Evolutionary conservation across 2,329 filamentous ascomycete species (phyloP).

Genomic region (Ophiostoma sp.): DNA sequence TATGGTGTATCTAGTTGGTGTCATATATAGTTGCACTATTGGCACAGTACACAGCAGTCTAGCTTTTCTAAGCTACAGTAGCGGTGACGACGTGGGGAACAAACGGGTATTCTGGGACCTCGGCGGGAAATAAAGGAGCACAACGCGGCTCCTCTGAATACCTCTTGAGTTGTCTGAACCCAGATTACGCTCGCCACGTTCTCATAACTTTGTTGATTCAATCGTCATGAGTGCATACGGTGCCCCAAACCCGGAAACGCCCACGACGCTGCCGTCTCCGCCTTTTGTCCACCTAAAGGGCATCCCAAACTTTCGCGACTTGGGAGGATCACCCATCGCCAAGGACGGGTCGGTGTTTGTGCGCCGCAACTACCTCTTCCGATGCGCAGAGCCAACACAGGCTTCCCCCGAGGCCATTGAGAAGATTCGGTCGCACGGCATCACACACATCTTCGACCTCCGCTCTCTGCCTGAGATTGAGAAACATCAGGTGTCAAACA

Average conservation of each 20-base stretch:
- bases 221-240: conserved; percentile 9
- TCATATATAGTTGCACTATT: no score
- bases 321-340: conserved; percentile 53
- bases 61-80: no score
- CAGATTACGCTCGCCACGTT: neutral
- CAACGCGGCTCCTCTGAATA: neutral
- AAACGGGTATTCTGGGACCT: neutral
- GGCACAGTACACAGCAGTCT: no score
- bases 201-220: neutral
- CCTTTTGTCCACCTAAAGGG: conserved; percentile 52
- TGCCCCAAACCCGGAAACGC: conserved; percentile 18
- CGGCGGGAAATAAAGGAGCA: neutral
- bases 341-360: conserved; percentile 5
- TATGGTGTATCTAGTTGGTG: no score
- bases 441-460: conserved; percentile 64
- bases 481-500: conserved; percentile 34
- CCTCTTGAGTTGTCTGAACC: neutral
- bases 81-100: neutral
- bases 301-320: conserved; percentile 63
- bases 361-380: conserved; percentile 48
- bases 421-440: conserved; percentile 50
- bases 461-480: conserved; percentile 58
- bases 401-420: conserved; percentile 50
- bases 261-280: conserved; percentile 34
- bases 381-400: conserved; percentile 61